Evolutionary conservation across 805 yeast genomes (phyloP).

Genomic region (Hanseniaspora jakobsenii): DNA sequence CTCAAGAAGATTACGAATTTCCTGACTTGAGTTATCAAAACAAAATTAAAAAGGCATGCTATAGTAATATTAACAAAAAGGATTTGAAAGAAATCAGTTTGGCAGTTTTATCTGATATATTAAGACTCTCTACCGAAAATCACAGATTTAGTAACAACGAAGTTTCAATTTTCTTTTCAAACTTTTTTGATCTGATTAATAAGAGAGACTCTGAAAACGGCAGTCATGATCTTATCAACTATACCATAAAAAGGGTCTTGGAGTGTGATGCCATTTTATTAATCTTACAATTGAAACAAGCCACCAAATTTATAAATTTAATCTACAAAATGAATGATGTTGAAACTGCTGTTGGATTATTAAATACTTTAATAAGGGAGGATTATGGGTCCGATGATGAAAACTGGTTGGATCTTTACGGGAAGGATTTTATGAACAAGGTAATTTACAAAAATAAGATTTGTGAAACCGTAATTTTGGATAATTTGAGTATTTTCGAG

Average conservation of each 20-base stretch:
- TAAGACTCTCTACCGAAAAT: not conserved
- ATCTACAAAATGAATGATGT: not conserved
- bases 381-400: constrained; percentile 1
- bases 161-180: not conserved
- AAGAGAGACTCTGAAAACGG: not conserved
- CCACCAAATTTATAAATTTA: not conserved
- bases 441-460: constrained; percentile 9
- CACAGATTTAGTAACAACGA: constrained; percentile 8
- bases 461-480: constrained; percentile 4
- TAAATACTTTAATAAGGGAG: constrained; percentile 4
- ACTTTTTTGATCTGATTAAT: not conserved
- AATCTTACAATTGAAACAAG: constrained; percentile 1
- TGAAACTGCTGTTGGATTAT: constrained; percentile 2
- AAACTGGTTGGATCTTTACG: constrained; percentile 4
- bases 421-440: constrained; percentile 12
- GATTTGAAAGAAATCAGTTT: not conserved
- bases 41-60: constrained; percentile 8
- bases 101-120: constrained; percentile 6
- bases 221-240: constrained; percentile 1
- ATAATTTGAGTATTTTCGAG: not conserved
- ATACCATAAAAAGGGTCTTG: constrained; percentile 1
- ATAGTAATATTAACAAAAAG: not conserved
- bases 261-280: constrained; percentile 13
- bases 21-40: too few species aligned
- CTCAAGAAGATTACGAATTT: too few species aligned